Conservation (phyloP, 129 eudicot genomes). For the Dittrichia graveolens region DNA sequence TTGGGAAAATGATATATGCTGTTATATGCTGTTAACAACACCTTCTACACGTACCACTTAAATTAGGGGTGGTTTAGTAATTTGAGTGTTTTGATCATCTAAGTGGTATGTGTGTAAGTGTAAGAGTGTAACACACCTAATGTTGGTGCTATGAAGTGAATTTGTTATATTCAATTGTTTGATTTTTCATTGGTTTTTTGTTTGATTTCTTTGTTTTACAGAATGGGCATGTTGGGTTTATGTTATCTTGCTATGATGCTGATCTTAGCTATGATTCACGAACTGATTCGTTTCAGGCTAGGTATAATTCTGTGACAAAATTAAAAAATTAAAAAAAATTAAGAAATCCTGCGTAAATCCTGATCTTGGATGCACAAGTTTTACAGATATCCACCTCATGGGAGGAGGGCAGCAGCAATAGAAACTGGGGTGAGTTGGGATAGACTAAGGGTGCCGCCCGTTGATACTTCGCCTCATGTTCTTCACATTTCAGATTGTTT, state of each 20-base stretch:
- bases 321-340: background rate
- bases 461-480: conserved; percentile 66
- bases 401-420: conserved; percentile 69
- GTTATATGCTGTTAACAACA: no score
- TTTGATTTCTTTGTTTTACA: conserved; percentile 34
- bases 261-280: conserved; percentile 75
- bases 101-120: no score
- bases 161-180: background rate
- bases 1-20: no score
- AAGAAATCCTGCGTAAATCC: background rate
- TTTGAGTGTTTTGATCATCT: background rate
- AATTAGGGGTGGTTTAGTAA: no score
- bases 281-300: conserved; percentile 83
- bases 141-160: no score
- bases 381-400: conserved; percentile 93
- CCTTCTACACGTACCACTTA: no score
- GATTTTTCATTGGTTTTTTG: conserved; percentile 1
- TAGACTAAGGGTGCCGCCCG: conserved; percentile 70
- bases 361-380: no score
- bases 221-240: conserved; percentile 96
- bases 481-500: conserved; percentile 78
- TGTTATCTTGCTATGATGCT: conserved; percentile 93
- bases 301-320: conserved; percentile 41
- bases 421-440: conserved; percentile 82
- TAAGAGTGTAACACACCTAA: no score